Evolutionary conservation across 331 rosid genomes (phyloP).

Genomic region (Quercus lobata): DNA sequence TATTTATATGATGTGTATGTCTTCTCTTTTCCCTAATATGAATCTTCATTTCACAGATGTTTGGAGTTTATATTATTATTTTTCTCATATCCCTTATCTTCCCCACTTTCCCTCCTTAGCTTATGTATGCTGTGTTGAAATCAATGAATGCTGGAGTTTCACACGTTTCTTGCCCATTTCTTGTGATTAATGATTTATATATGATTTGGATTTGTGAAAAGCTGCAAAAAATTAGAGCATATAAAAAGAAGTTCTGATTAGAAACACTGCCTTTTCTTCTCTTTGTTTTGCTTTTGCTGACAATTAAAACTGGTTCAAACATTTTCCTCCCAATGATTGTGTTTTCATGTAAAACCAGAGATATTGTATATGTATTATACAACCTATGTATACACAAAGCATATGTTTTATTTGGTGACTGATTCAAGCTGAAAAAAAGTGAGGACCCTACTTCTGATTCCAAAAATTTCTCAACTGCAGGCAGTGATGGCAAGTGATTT

Average conservation of each 20-base stretch:
- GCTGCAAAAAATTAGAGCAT: neutral
- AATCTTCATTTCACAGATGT: neutral
- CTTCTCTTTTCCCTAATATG: neutral
- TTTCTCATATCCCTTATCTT: neutral
- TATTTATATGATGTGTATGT: neutral
- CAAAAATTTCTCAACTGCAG: slow-evolving; percentile 34
- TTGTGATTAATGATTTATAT: neutral
- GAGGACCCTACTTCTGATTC: slow-evolving; percentile 13
- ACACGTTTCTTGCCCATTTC: neutral
- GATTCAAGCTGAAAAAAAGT: neutral
- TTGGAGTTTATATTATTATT: neutral
- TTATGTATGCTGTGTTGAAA: neutral
- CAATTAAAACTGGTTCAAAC: neutral
- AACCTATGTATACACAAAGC: neutral
- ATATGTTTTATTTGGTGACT: neutral
- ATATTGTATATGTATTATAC: neutral
- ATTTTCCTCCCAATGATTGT: neutral
- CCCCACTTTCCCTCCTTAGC: neutral
- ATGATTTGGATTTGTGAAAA: neutral
- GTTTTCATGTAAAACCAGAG: neutral
- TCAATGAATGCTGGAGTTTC: neutral
- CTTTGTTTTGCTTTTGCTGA: neutral
- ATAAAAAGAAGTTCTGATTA: neutral
- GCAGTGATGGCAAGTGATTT: slow-evolving; percentile 97
- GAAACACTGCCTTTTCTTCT: neutral